Base-by-base conservation (phyloP, 163 green algal species). In the Scenedesmus sp. region DNA sequence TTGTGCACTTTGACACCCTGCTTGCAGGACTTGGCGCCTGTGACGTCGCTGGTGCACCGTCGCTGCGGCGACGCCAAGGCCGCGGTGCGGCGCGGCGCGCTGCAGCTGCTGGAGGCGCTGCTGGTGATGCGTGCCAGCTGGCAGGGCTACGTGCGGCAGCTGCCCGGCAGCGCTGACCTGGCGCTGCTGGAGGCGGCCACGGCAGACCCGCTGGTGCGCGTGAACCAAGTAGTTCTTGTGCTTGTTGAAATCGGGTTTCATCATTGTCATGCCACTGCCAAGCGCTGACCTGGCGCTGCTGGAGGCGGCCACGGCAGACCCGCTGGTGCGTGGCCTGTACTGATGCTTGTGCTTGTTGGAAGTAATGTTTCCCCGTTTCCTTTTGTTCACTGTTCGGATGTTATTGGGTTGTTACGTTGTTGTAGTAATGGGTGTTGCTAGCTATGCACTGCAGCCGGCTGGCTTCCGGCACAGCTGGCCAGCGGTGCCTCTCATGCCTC, bases 11-110 rank as follows among this genome's bases (percentile, higher is more conserved):
- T 3, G 1, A 55, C 52, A 16, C 13, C 20, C 57, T 55, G 82
- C 46, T 23, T 8, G 54, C 93, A 96, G 94, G 95, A 97, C 87
- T 82, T 97, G 15, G 76, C 84, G 6, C 84, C 92, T 20, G 88
- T 97, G 46, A 86, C 94, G 64, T 54, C 83, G 9, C 90, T 96
- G 82, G 95, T 94, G 62, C 93, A 95, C 89, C 82, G 91, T 8
- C 96, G 96, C 23, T 95, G 92, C 86, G 79, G 89, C 6, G 97
- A 98, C 89, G 94, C 96, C 56, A 97, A 98, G 91, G 97, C 94
- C 16, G 88, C 92, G 0, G 97, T 98, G 83, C 94, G 97, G 82
- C 97, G 97, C 84, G 94, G 93, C 23, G 96, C 91, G 18, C 81
- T 98, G 90, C 79, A 93, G 93, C 94, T 97, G 86, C 94, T 98